Percentiles rank a stretch among this genome's conserved stretches.
Evolutionary conservation across 2,329 filamentous ascomycete genomes (phyloP).

Genomic region (Dactylella cylindrospora): DNA sequence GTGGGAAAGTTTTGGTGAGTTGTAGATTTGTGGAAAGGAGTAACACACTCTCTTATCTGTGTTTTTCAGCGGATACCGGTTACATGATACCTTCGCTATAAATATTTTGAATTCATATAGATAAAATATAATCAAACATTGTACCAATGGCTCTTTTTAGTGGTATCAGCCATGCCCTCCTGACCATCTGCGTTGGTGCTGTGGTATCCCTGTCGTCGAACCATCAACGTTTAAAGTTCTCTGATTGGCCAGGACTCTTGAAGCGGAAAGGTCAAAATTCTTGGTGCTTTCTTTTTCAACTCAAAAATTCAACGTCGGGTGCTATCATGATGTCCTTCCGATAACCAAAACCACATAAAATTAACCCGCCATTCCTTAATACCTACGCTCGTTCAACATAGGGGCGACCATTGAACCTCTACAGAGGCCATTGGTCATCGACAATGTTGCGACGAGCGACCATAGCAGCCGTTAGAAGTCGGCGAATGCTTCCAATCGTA

Average conservation of each 20-base stretch:
- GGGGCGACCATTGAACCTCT: conserved; percentile 1
- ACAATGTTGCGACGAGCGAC: conserved; percentile 40
- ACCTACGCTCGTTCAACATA: conserved; percentile 13
- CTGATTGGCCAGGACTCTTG: conserved; percentile 28
- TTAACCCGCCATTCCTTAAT: conserved; percentile 4
- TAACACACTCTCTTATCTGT: conserved; percentile 13
- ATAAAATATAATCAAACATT: neutral
- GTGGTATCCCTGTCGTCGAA: conserved; percentile 12
- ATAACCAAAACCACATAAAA: conserved; percentile 19
- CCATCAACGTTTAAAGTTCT: too few relatives aligned
- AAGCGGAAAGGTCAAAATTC: conserved; percentile 28
- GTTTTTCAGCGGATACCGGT: conserved; percentile 17
- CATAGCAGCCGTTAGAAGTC: conserved; percentile 27
- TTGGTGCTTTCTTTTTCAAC: conserved; percentile 10
- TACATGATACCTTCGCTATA: conserved; percentile 2
- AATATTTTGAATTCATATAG: neutral
- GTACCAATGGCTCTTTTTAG: neutral
- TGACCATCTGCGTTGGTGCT: conserved; percentile 24
- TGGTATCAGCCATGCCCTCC: too few relatives aligned
- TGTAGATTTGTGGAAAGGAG: neutral
- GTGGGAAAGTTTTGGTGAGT: too few relatives aligned
- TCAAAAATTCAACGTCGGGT: neutral
- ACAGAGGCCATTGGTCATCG: conserved; percentile 9
- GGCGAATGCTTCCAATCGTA: conserved; percentile 28
- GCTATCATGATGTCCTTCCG: conserved; percentile 25